Conservation (phyloP, 2,329 filamentous ascomycete species). For the Trichoderma sp. region DNA sequence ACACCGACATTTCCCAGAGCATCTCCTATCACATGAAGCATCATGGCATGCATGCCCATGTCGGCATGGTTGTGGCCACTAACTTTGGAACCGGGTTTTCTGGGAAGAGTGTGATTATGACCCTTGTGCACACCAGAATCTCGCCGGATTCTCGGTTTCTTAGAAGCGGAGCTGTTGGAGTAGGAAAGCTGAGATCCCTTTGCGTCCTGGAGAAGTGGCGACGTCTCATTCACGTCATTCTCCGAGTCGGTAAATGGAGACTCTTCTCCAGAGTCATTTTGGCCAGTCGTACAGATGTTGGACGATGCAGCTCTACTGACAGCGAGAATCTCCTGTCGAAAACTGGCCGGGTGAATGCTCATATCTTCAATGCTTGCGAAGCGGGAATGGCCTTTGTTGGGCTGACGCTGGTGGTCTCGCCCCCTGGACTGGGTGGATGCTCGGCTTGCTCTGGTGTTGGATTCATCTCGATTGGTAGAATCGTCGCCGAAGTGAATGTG, state of each 20-base stretch:
- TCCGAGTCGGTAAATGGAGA: constrained; percentile 43
- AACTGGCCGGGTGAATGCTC: constrained; percentile 82
- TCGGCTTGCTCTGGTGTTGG: constrained; percentile 30
- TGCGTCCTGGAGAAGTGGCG: constrained; percentile 45
- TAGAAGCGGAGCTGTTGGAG: constrained; percentile 21
- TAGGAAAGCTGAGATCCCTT: constrained; percentile 32
- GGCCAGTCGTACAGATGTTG: constrained; percentile 53
- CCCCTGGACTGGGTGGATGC: constrained; percentile 35
- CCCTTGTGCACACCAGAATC: constrained; percentile 60
- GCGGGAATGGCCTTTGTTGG: constrained; percentile 51
- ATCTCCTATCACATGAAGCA: constrained; percentile 75
- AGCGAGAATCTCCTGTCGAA: constrained; percentile 92
- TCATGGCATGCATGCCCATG: constrained; percentile 90
- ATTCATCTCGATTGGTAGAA: constrained; percentile 27
- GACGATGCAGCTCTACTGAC: constrained; percentile 48
- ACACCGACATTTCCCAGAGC: constrained; percentile 84
- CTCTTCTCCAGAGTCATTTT: constrained; percentile 51
- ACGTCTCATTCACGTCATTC: constrained; percentile 42
- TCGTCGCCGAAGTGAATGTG: constrained; percentile 41
- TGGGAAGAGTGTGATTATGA: constrained; percentile 80
- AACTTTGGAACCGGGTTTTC: constrained; percentile 56
- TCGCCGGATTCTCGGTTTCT: constrained; percentile 33
- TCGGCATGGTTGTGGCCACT: constrained; percentile 79
- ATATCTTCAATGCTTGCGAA: constrained; percentile 68
- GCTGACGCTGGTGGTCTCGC: constrained; percentile 44